Base-by-base conservation (phyloP, 441 rosid species). In the Mallotus repandus region DNA sequence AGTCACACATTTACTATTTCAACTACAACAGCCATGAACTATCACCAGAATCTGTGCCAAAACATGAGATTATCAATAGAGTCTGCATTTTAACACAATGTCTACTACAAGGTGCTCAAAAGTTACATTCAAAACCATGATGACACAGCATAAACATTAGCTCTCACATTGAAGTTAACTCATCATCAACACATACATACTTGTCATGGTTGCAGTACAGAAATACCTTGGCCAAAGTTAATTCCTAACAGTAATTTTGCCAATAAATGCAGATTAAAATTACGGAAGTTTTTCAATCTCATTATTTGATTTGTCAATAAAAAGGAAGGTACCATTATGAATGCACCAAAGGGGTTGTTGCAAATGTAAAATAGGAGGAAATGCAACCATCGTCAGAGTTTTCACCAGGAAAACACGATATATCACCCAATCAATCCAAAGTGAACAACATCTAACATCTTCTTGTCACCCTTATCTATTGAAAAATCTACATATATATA, bases 111-210 rank as follows among this genome's bases (percentile, higher is more conserved):
- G 45, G 29, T 50, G 49, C 38, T 14, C 22, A 2, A 13, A 66
- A 78, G 49, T 21, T 35, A 56, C 22, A 49, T 69, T 49, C 19
- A 45, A 43, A 63, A 68, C 54, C 46, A 69, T 11, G 53, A 56
- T 21, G 11, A 50, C 50, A 54, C 53, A 65, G 38, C n/a, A 56
- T 32, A 52, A 9, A 53, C 22, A 63, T 16, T 60, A 22, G 16
- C 29, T 66, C 53, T 25, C 13, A 15, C 56, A 70, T 10, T 58
- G 19, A 69, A 41, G 73, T 8, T 59, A 25, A 70, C 48, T 45
- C 73, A 59, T 45, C 12, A 60, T 22, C 41, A 35, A 53, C 5
- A 15, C 5, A 54, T 7, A 43, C 55, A 57, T 22, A 43, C 22
- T 46, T 69, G 54, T 58, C 55, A 21, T 38, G 18, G 49, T 41